Conservation (phyloP, 805 yeast genomes). For the Peterozyma xylosa region DNA sequence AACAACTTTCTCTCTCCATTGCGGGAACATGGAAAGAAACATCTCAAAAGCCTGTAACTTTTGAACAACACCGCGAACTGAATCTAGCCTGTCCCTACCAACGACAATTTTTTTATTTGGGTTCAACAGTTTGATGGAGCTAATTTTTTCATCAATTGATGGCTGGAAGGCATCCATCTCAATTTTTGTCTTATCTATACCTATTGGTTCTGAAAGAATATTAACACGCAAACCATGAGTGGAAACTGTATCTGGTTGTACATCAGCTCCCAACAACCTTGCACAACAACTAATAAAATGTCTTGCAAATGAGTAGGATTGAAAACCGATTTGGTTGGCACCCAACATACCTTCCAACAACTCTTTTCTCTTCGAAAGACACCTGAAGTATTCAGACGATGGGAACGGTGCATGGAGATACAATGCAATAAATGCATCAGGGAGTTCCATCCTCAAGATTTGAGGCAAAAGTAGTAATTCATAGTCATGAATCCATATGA, state of each 20-base stretch:
- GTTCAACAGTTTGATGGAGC: constrained; percentile 56
- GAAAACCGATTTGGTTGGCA: constrained; percentile 80
- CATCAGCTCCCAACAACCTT: constrained; percentile 78
- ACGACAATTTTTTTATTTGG: constrained; percentile 70
- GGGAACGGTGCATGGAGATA: constrained; percentile 93
- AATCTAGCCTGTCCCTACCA: constrained; percentile 89
- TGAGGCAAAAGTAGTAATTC: constrained; percentile 78
- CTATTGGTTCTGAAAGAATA: constrained; percentile 77
- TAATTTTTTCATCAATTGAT: constrained; percentile 53
- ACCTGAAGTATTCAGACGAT: constrained; percentile 86
- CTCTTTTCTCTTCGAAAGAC: constrained; percentile 75
- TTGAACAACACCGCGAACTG: constrained; percentile 90
- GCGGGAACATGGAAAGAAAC: constrained; percentile 85
- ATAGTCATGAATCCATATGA: constrained; percentile 91
- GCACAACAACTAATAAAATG: constrained; percentile 91
- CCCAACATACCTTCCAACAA: constrained; percentile 90
- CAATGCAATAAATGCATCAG: constrained; percentile 68
- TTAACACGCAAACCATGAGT: constrained; percentile 75
- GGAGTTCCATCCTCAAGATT: constrained; percentile 68
- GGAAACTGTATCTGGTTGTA: constrained; percentile 44
- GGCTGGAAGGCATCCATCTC: constrained; percentile 50
- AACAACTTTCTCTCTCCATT: constrained; percentile 82
- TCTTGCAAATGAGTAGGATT: constrained; percentile 76
- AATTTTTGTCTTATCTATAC: constrained; percentile 71
- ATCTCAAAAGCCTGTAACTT: constrained; percentile 86